Conservation (phyloP, 176 grass and related monocot species). For the Chrysopogon serrulatus region DNA sequence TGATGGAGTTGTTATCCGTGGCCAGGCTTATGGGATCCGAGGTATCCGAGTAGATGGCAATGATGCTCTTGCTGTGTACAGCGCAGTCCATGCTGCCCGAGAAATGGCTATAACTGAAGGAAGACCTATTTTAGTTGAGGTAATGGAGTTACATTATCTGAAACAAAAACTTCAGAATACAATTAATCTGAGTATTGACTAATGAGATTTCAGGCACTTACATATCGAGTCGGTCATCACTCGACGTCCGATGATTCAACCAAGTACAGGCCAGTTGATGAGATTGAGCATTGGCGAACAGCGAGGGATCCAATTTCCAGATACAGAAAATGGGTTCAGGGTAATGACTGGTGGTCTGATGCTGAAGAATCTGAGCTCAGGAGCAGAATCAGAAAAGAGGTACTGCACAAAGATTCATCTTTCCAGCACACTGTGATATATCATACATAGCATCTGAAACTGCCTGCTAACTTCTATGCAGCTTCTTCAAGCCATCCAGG, state of each 20-base stretch:
- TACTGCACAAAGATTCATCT: conserved; percentile 25
- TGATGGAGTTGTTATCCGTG: conserved; percentile 75
- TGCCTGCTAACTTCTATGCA: conserved; percentile 23
- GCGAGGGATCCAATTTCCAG: conserved; percentile 81
- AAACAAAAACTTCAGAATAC: not conserved
- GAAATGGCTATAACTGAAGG: conserved; percentile 83
- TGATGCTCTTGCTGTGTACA: conserved; percentile 93
- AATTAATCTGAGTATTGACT: not conserved
- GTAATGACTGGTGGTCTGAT: conserved; percentile 90
- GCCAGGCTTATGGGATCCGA: conserved; percentile 89
- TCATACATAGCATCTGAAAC: conserved; percentile 1
- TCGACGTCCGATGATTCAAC: conserved; percentile 98
- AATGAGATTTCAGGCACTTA: conserved; percentile 63
- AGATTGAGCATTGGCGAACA: conserved; percentile 94
- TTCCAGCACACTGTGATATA: not conserved
- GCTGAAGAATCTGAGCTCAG: conserved; percentile 74
- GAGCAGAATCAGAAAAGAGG: conserved; percentile 70
- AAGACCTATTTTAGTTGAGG: conserved; percentile 92
- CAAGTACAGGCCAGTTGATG: conserved; percentile 80
- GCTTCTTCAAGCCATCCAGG: conserved; percentile 87
- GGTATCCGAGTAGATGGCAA: conserved; percentile 90
- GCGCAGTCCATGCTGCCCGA: conserved; percentile 74
- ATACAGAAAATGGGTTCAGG: conserved; percentile 94
- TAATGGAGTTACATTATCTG: conserved; percentile 10
- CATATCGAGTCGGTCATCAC: conserved; percentile 94